Evolutionary conservation across 169 alveolate genomes (phyloP), one percentile per base, ranked within the genome.

Genomic region (Babesia ovata): DNA sequence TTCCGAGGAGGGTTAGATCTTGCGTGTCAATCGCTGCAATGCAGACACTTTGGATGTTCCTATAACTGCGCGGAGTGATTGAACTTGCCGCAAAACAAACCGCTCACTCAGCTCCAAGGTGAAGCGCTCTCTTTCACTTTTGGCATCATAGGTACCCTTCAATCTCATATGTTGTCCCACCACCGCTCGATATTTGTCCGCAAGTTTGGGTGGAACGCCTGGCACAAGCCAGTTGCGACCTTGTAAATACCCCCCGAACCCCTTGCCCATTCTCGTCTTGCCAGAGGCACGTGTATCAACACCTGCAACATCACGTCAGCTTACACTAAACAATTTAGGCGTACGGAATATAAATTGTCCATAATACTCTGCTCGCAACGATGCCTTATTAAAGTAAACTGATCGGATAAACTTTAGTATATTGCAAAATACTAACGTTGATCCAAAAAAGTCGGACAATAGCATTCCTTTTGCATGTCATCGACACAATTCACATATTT

Each of bases 11-110:
- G 17, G 48, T 78, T 4, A 67, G 63, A 46, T 79, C 83, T 36
- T 79, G 87, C 22, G 63, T 29, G 21, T 79, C 53, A 24, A 79
- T 44, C 6, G 87, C 87, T 19, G 67, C 50, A n/a, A 53, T 11
- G 53, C 87, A 70, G 12, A 79, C 4, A 17, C 33, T 24, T 22
- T 79, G 74, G 16, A 70, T 63, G 28, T 71, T 69, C 54, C 48
- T 74, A 59, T 79, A 71, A 21, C 87, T 79, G 54, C 36, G 24
- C 28, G 21, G 16, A 28, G 1, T 42, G 52, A 21, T 3, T 19
- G n/a, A 1, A 10, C 10, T 7, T 0, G 2, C 29, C 2, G n/a
- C 8, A 12, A 0, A 33, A 29, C 65, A 2, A 29, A 67, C 76
- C 66, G 13, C 9, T 67, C 65, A 44, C 76, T 67, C 28, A 54